phyloP scores from a whole-genome alignment of 768 basidiomycete genomes.

The Boletellus ananiceps region DNA sequence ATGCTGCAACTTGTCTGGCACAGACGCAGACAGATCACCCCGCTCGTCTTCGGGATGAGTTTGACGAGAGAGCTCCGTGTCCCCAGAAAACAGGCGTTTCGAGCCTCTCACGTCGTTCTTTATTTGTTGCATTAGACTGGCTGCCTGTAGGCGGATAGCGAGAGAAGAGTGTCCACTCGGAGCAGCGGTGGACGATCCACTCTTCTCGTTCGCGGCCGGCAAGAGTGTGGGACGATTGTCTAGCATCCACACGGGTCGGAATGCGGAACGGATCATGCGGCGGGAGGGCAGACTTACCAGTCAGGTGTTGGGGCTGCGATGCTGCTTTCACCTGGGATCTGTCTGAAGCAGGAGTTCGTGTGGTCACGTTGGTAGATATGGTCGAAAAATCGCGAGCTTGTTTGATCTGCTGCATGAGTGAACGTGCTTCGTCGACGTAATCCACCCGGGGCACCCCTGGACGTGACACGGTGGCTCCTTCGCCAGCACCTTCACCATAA shows the following conservation, averaged over 20 bases:
- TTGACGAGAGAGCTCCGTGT: slow-evolving; percentile 51
- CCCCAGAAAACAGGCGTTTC: slow-evolving; percentile 68
- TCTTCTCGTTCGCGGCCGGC: slow-evolving; percentile 14
- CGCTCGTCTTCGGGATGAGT: slow-evolving; percentile 19
- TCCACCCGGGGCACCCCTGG: slow-evolving; percentile 51
- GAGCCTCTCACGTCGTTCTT: slow-evolving; percentile 66
- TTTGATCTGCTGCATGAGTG: slow-evolving; percentile 77
- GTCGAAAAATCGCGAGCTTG: slow-evolving; percentile 75
- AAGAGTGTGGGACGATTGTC: slow-evolving; percentile 9
- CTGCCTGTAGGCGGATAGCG: slow-evolving; percentile 72
- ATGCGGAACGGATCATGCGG: neutral
- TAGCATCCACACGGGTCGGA: slow-evolving; percentile 7
- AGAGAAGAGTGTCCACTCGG: slow-evolving; percentile 52
- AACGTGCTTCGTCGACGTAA: slow-evolving; percentile 73
- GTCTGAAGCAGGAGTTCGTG: slow-evolving; percentile 22
- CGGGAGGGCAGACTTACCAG: slow-evolving; percentile 13
- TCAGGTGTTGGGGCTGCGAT: neutral
- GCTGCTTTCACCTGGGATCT: slow-evolving; percentile 7
- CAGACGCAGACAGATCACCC: slow-evolving; percentile 10
- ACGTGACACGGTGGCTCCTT: slow-evolving; percentile 45
- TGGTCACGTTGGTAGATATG: slow-evolving; percentile 56
- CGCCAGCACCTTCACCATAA: slow-evolving; percentile 46
- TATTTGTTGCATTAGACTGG: slow-evolving; percentile 80
- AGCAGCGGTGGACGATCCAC: slow-evolving; percentile 28
- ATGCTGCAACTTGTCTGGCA: slow-evolving; percentile 20